Evolutionary conservation across 441 rosid species (phyloP).

Genomic region (Macaranga tanarius): DNA sequence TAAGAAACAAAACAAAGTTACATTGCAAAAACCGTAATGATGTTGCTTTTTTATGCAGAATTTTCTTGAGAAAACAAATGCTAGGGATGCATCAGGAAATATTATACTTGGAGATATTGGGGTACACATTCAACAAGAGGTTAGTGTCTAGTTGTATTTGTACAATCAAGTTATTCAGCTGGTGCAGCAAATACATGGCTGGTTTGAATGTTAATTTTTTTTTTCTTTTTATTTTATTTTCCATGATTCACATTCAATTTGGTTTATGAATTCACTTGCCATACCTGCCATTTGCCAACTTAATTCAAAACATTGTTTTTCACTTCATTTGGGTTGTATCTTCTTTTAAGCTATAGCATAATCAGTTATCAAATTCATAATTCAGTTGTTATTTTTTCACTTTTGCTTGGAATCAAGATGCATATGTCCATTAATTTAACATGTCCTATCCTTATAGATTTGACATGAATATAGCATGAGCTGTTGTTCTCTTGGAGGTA

Average conservation of each 20-base stretch:
- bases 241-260: neutral
- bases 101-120: constrained; percentile 76
- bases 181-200: neutral
- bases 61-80: constrained; percentile 77
- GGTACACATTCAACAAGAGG: constrained; percentile 95
- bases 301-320: neutral
- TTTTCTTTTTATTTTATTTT: neutral
- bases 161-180: neutral
- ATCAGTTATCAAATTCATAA: too few relatives aligned
- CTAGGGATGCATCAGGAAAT: constrained; percentile 95
- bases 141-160: constrained; percentile 30
- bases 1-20: neutral
- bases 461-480: neutral
- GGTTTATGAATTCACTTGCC: neutral
- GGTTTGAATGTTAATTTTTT: neutral
- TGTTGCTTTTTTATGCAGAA: constrained; percentile 48
- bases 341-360: neutral
- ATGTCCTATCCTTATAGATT: neutral
- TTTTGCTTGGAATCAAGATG: neutral
- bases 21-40: constrained; percentile 11
- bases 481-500: neutral
- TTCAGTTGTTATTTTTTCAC: too few relatives aligned
- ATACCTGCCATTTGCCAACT: neutral
- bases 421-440: neutral
- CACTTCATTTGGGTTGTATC: neutral